A percentile compares a stretch with the other conserved stretches of the same genome.
Conservation (phyloP, 2,329 filamentous ascomycete genomes). For the Pseudodiploospora longispora region DNA sequence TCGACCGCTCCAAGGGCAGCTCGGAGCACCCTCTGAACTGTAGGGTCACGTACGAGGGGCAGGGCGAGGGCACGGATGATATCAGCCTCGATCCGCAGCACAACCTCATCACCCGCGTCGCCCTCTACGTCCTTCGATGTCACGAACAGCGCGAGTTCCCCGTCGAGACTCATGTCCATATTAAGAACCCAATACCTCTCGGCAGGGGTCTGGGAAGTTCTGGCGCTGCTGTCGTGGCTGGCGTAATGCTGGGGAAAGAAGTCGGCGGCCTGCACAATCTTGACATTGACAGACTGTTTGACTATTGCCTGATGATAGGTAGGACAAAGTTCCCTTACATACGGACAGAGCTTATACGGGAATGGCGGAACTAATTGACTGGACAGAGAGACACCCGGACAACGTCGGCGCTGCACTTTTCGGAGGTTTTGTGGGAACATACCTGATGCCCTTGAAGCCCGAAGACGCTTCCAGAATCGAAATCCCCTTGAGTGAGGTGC, state of each 20-base stretch:
- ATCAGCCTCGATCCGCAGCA: conserved; percentile 77
- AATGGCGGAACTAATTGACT: conserved; percentile 7
- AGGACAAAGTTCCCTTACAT: conserved; percentile 14
- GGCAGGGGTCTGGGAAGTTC: conserved; percentile 91
- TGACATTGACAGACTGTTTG: conserved; percentile 74
- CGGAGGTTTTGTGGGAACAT: conserved; percentile 93
- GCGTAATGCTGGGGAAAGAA: conserved; percentile 86
- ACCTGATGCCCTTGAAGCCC: conserved; percentile 83
- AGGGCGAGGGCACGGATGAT: conserved; percentile 60
- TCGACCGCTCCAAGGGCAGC: conserved; percentile 49
- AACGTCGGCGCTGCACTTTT: conserved; percentile 93
- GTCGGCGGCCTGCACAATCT: conserved; percentile 70
- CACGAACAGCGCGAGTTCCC: conserved; percentile 83
- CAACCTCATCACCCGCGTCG: conserved; percentile 90
- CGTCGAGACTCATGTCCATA: conserved; percentile 78
- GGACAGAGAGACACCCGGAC: conserved; percentile 73
- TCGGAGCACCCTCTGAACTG: conserved; percentile 70
- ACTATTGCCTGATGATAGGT: conserved; percentile 97
- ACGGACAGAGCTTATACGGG: background rate
- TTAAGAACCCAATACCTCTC: conserved; percentile 90
- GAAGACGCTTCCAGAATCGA: conserved; percentile 86
- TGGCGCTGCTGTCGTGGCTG: conserved; percentile 88
- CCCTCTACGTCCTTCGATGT: conserved; percentile 89
- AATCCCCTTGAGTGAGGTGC: conserved; percentile 88
- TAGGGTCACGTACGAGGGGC: conserved; percentile 81